Evolutionary conservation across 495 filamentous ascomycete genomes (phyloP).

Genomic region (Tuber microsphaerosporum): DNA sequence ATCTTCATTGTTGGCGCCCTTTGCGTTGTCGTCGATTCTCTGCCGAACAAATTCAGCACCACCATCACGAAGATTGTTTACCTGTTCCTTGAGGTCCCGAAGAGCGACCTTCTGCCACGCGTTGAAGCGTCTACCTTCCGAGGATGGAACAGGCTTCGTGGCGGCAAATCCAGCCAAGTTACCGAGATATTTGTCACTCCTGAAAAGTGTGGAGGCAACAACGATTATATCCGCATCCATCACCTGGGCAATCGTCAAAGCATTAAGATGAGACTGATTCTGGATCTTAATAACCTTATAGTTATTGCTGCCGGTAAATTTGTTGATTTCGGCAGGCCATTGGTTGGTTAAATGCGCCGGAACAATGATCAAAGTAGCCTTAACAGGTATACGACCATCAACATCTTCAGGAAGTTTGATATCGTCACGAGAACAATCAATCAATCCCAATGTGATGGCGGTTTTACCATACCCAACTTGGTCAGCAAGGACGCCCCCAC

Average conservation of each 20-base stretch:
- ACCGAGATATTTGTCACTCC: constrained; percentile 47
- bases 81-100: constrained; percentile 44
- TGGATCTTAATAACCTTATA: constrained; percentile 49
- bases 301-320: constrained; percentile 50
- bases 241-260: constrained; percentile 46
- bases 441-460: constrained; percentile 59
- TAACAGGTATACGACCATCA: constrained; percentile 47
- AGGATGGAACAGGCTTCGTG: constrained; percentile 44
- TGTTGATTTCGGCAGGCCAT: constrained; percentile 57
- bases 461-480: constrained; percentile 82
- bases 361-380: constrained; percentile 64
- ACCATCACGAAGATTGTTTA: constrained; percentile 37
- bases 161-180: constrained; percentile 51
- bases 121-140: constrained; percentile 49
- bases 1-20: constrained; percentile 23
- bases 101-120: constrained; percentile 51
- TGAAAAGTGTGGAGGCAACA: constrained; percentile 49
- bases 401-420: constrained; percentile 30
- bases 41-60: constrained; percentile 28
- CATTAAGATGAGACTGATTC: constrained; percentile 40
- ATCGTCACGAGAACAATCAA: constrained; percentile 46
- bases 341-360: constrained; percentile 59
- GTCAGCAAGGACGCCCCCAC: constrained; percentile 69
- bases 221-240: constrained; percentile 53
- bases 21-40: constrained; percentile 31